Evolutionary conservation across 805 yeast genomes (phyloP), one percentile per base, ranked within the genome.

Genomic region (Candida tallmaniae): DNA sequence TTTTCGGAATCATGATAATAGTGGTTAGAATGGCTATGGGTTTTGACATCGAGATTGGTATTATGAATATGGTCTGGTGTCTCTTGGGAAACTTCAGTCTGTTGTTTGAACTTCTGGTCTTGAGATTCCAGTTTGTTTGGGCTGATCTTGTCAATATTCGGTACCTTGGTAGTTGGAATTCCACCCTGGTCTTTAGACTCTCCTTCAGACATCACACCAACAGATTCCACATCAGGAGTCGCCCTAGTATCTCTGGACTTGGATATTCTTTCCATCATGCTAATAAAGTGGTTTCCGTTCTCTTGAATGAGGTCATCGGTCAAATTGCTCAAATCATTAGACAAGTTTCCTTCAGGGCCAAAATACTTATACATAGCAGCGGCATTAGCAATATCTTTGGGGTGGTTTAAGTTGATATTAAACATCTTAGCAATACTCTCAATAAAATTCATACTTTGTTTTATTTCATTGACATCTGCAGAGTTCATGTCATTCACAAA

Each of bases 231-330:
- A n/a, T n/a, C n/a, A n/a, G 50, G 30, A 26, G 49, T 55, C 41
- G 56, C 63, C 39, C 56, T 46, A 31, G 47, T 60, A 26, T 40
- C 49, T 54, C 56, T 64, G 47, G 77, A 69, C 38, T 73, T 72
- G 3, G 87, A 84, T 29, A 84, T 63, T 34, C 77, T 72, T 54
- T 86, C 94, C 76, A 88, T 80, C 71, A 85, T 80, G 43, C 80
- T 80, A 21, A 86, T 71, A 43, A 87, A 84, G 27, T 78, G 74
- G 42, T 73, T 72, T n/a, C 95, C 95, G 42, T 83, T 85, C 50
- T 80, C 80, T 45, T 75, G 76, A 46, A 86, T 67, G 18, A 88
- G 56, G 49, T 86, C 94, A 45, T 86, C 94, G 1, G 95, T 93
- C 27, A 88, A 59, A 23, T 39, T 52, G 3, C 58, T 51, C 23